Evolutionary conservation across 768 basidiomycete genomes (phyloP), one percentile per base, ranked within the genome.

Genomic region (Suillus clintonianus): DNA sequence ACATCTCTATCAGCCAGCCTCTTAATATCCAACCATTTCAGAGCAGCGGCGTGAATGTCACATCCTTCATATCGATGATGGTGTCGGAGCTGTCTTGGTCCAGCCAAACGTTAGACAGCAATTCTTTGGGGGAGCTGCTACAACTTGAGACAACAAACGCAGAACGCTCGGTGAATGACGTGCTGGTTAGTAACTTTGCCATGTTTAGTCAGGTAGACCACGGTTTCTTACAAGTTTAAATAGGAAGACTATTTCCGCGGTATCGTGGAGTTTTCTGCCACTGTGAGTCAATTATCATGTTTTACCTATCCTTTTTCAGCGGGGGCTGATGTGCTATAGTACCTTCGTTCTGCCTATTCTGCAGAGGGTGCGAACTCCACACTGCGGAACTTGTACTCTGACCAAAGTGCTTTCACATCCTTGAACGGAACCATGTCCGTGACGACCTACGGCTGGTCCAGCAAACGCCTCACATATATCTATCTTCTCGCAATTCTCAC

Each of bases 261-360:
- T 17, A 15, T 62, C 22, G 51, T 62, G 22, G 61, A 62, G 51
- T 62, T 62, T 42, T 53, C 61, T 62, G 61, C 51, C 14, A 62
- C 61, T 11, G 61, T 55, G 19, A 62, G 50, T 27, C 5, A 17
- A 42, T 42, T 13, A 39, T 4, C 39, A 14, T 2, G 5, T 6
- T 14, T 47, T 14, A 47, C 22, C 47, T 47, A 7, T 24, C 13
- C 22, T 22, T 2, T 7, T 27, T 27, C 4, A 27, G 27, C 27
- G 27, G 27, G 47, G 22, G 47, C 13, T 47, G 6, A 47, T 17
- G 42, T 39, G 3, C 24, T 30, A 53, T 24, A 62, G 61, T 62
- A 54, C 39, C 61, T 62, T 53, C 61, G 61, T 15, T 62, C 61
- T 41, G 61, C 50, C 22, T 55, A 53, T 15, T 62, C 61, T n/a